A percentile compares a stretch with the other conserved stretches of the same genome.
phyloP scores from a whole-genome alignment of 1,284 basidiomycete species.

The Coriolopsis trogii region DNA sequence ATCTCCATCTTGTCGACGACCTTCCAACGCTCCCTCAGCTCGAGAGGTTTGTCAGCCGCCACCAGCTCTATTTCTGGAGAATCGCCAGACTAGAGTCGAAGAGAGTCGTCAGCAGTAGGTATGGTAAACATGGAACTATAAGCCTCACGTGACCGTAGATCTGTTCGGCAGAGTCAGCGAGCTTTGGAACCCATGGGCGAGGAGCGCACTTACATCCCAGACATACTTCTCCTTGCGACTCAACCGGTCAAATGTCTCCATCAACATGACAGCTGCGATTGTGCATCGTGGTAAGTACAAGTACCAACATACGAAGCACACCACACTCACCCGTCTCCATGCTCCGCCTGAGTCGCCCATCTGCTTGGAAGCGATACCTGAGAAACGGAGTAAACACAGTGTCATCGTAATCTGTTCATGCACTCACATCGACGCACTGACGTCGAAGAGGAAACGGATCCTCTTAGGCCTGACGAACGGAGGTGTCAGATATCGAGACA shows the following conservation, averaged over 20 bases:
- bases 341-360: constrained; percentile 62
- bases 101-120: neutral
- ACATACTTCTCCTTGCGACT: constrained; percentile 69
- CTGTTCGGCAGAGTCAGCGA: constrained; percentile 33
- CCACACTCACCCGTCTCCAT: constrained; percentile 57
- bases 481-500: neutral
- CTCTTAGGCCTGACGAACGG: constrained; percentile 54
- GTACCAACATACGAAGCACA: neutral
- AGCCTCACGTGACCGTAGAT: constrained; percentile 63
- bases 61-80: constrained; percentile 58
- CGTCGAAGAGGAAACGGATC: constrained; percentile 69
- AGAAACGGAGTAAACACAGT: neutral
- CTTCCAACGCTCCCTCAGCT: constrained; percentile 62
- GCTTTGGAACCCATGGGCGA: neutral
- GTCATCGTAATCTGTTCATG: neutral
- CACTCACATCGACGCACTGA: constrained; percentile 68
- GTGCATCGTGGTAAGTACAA: too few relatives aligned
- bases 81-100: constrained; percentile 62
- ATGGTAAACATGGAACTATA: neutral
- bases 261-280: constrained; percentile 63
- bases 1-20: constrained; percentile 69
- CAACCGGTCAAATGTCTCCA: constrained; percentile 67
- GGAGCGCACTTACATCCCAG: constrained; percentile 59
- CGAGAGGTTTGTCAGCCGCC: constrained; percentile 47
- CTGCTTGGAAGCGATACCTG: constrained; percentile 74